These are phyloP conservation scores for Blastocystis sp. DNA, from an alignment of 352 stramenopile species.

Conservation along the genomic window DNA sequence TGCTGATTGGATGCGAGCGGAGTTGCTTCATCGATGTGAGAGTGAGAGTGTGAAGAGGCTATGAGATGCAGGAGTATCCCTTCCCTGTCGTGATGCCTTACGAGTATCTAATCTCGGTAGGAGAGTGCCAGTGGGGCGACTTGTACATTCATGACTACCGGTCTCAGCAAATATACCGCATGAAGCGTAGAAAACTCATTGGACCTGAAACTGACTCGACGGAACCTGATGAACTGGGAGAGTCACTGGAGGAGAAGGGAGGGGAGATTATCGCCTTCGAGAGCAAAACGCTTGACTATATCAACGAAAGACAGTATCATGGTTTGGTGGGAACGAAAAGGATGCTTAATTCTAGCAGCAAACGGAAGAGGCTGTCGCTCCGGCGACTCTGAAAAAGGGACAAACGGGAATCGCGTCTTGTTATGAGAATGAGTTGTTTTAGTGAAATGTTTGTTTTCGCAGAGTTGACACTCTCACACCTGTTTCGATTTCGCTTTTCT, in stretches of 20 bases:
- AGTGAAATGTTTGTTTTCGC: too few relatives aligned
- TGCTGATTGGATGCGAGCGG: constrained; percentile 12
- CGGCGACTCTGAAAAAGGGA: not conserved
- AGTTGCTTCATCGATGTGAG: constrained; percentile 5
- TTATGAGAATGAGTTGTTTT: not conserved
- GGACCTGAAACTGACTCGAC: not conserved
- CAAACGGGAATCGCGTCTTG: not conserved
- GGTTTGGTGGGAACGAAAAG: not conserved
- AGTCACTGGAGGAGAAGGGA: not conserved
- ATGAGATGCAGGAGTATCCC: not conserved
- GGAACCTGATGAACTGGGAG: not conserved
- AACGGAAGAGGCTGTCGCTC: not conserved
- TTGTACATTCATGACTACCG: constrained; percentile 25
- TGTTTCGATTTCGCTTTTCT: too few relatives aligned
- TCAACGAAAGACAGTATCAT: not conserved
- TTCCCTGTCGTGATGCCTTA: constrained; percentile 19
- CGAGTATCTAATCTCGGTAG: not conserved
- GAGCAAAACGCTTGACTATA: not conserved
- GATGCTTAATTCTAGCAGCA: not conserved
- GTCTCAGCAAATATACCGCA: not conserved
- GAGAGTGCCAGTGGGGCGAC: not conserved
- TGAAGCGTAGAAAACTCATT: not conserved
- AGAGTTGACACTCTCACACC: too few relatives aligned
- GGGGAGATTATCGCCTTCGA: not conserved
- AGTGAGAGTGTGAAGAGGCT: not conserved